phyloP scores from a whole-genome alignment of 2,329 filamentous ascomycete species.

The Alternaria metachromatica region DNA sequence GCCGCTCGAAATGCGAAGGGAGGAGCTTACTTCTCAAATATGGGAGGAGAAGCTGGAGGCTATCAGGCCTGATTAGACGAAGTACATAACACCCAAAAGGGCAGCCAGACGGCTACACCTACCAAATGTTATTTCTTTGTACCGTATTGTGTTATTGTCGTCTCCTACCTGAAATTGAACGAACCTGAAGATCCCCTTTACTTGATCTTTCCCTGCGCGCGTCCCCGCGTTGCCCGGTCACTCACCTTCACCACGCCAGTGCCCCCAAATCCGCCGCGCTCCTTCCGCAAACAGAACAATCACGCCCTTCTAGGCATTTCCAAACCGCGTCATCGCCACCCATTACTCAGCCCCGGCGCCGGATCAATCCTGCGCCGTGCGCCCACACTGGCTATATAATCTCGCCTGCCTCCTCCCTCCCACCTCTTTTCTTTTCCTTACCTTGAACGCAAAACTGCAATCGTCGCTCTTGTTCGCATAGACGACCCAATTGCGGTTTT shows the following conservation, averaged over 20 bases:
- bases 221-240: not conserved
- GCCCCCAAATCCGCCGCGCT: not conserved
- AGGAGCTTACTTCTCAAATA: not conserved
- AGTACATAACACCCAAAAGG: not conserved
- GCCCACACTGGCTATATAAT: not conserved
- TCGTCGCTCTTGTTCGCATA: not conserved
- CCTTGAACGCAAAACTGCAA: not conserved
- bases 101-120: not conserved
- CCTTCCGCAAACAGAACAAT: not conserved
- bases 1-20: not conserved
- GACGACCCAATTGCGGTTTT: not conserved
- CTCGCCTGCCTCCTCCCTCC: not conserved
- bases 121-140: not conserved
- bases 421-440: not conserved
- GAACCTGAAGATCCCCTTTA: not conserved
- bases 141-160: not conserved
- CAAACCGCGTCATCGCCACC: not conserved
- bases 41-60: not conserved
- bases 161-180: not conserved
- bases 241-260: not conserved
- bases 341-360: not conserved
- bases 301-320: not conserved
- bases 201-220: not conserved
- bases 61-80: not conserved
- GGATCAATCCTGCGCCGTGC: not conserved